These are phyloP conservation scores for Pseudogymnoascus sp. DNA, from an alignment of 2,329 filamentous ascomycete genomes.

Conservation along the genomic window DNA sequence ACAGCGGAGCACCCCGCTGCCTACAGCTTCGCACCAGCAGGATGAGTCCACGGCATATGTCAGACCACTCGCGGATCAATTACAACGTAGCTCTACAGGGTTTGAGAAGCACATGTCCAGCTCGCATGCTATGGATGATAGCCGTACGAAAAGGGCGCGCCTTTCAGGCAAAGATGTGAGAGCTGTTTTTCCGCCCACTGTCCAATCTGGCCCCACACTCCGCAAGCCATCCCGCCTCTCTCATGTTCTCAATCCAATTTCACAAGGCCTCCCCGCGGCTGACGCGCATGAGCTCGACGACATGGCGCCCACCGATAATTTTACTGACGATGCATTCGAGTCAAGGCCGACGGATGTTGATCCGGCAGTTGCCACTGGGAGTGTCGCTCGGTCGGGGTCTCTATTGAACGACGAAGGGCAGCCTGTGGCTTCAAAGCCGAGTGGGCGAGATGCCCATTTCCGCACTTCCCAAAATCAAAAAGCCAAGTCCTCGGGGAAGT, in stretches of 20 bases:
- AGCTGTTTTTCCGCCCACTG: background rate
- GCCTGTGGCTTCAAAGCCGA: background rate
- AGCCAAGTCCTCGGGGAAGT: background rate
- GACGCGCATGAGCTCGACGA: background rate
- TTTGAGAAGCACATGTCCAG: background rate
- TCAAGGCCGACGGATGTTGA: too few relatives aligned
- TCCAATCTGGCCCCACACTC: background rate
- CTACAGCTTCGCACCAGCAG: background rate
- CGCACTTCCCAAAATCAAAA: background rate
- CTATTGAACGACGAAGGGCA: background rate
- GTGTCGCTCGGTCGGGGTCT: background rate
- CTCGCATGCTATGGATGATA: background rate
- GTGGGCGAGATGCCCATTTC: background rate
- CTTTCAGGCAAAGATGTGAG: background rate
- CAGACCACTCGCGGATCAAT: background rate
- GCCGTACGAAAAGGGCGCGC: background rate
- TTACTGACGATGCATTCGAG: background rate
- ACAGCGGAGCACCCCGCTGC: background rate
- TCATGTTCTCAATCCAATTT: background rate
- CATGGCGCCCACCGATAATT: background rate
- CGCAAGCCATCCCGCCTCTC: conserved; percentile 4
- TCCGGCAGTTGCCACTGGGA: too few relatives aligned
- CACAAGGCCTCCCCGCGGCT: background rate
- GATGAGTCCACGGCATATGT: background rate
- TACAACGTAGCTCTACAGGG: background rate